Evolutionary conservation across 2,329 filamentous ascomycete genomes (phyloP), one percentile per base, ranked within the genome.

Genomic region (Alternaria hordeiaustralica): DNA sequence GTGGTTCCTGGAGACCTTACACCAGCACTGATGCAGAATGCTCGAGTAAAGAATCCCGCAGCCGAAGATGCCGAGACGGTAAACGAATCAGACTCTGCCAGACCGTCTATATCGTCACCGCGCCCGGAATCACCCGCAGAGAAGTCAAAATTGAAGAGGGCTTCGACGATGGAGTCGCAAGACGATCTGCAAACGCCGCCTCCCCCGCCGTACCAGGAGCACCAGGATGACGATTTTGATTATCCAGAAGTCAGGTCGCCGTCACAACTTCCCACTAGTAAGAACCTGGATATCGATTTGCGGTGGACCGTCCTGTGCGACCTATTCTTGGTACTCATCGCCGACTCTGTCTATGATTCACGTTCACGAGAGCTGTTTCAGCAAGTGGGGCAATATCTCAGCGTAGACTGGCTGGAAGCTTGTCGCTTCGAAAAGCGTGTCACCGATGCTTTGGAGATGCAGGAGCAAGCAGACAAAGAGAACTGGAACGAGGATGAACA

Each of bases 401-500:
- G 92, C 45, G 90, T 99, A 8, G 87, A 90, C 12, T 97, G 93
- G 93, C 84, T 96, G 58, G 96, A 99, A 69, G 97, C 98, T 61
- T 97, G 94, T 80, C 90, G 93, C 43, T 99, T 99, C 75, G 96
- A 99, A 82, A 98, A 97, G 82, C 91, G 94, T 57, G 93, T 99
- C 6, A 97, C 96, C 8, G 96, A 99, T 80, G 94, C 96, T 1
- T 84, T 99, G 21, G 96, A 99, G 80, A 97, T 99, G 93, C 95
- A 98, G 81, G 94, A 98, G 79, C 90, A 92, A 50, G 93, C 93
- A 6, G 92, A 94, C 67, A 96, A 95, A 74, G 96, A 99, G 81
- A 97, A 95, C 67, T 99, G 96, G 96, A 96, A 97, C 70, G 96
- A 99, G 79, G 91, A 96, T 11, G 93, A 96, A 68, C 94, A 98